Evolutionary conservation across 768 basidiomycete species (phyloP).

Genomic region (Suillus luteus): DNA sequence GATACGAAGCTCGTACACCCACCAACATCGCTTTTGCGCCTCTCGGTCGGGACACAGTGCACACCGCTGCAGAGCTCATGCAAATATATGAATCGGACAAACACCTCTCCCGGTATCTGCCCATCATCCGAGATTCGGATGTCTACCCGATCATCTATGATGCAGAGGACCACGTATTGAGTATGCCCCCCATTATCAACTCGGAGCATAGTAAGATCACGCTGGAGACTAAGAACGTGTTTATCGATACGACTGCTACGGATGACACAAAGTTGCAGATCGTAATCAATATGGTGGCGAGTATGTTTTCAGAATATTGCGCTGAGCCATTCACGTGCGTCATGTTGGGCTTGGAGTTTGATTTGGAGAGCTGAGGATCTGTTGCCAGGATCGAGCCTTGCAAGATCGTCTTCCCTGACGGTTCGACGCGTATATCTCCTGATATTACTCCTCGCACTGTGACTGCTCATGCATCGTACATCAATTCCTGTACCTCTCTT

Average conservation of each 20-base stretch:
- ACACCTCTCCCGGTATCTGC: conserved; percentile 86
- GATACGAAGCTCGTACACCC: conserved; percentile 80
- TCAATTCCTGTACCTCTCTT: conserved; percentile 95
- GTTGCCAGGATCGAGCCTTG: conserved; percentile 85
- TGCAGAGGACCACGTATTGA: conserved; percentile 79
- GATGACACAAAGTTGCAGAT: conserved; percentile 96
- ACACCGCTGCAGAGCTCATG: conserved; percentile 92
- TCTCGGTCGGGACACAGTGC: conserved; percentile 73
- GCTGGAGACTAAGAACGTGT: conserved; percentile 88
- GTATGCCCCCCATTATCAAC: conserved; percentile 99
- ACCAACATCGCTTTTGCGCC: conserved; percentile 92
- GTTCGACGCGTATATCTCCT: conserved; percentile 74
- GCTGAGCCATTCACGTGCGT: conserved; percentile 88
- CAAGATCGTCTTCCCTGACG: conserved; percentile 78
- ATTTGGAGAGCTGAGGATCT: not conserved
- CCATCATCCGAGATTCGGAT: conserved; percentile 91
- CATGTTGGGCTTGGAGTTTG: not conserved
- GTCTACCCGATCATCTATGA: conserved; percentile 99
- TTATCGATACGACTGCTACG: conserved; percentile 96
- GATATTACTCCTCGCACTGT: conserved; percentile 74
- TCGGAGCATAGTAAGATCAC: conserved; percentile 98
- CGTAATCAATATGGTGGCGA: conserved; percentile 89
- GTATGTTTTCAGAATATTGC: conserved; percentile 99
- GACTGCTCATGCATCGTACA: conserved; percentile 81
- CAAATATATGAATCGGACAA: conserved; percentile 94